Base-by-base conservation (phyloP, 768 basidiomycete genomes). In the Serendipita indica region DNA sequence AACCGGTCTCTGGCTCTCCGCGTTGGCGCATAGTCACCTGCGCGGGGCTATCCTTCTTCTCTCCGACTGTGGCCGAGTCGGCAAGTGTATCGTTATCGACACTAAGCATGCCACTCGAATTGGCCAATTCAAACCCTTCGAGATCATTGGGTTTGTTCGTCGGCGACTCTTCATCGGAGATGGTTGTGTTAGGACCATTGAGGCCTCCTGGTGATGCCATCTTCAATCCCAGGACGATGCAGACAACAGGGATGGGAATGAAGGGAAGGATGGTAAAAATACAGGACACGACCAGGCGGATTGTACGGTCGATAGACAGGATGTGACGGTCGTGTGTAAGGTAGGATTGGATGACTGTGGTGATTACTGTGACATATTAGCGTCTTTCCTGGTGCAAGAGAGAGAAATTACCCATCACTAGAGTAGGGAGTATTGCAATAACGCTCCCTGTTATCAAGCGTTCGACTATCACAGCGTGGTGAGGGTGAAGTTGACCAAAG, bases 401-500 rank as follows among this genome's bases (percentile, higher is more conserved):
- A 10, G 20, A 54, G 10, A 7, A 32, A 18, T 10, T 54, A 54
- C 49, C 49, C 49, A 54, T 54, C 10, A 27, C 22, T 4, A 54
- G 10, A 32, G 30, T 28, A 28, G 49, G 49, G 22, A 54, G 20
- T 16, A 54, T 28, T 4, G n/a, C 7, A n/a, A 54, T 27, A 10
- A 54, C n/a, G 22, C 22, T 22, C 5, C 49, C 49, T 10, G 49
- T 54, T 10, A 54, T 32, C n/a, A 54, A 54, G n/a, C 49, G 49
- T 54, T 54, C 30, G 20, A 54, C 49, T 6, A 28, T 16, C 7
- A 54, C 10, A 54, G 49, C 12, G 49, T 54, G 49, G 30, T 54
- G 49, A 54, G 49, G 49, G 30, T 54, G 49, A 12, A 54, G 49
- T 30, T 54, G 49, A 12, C 49, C 49, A 54, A 22, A 54, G 12